Evolutionary conservation across 495 filamentous ascomycete genomes (phyloP).

Genomic region (Trichoderma virens): DNA sequence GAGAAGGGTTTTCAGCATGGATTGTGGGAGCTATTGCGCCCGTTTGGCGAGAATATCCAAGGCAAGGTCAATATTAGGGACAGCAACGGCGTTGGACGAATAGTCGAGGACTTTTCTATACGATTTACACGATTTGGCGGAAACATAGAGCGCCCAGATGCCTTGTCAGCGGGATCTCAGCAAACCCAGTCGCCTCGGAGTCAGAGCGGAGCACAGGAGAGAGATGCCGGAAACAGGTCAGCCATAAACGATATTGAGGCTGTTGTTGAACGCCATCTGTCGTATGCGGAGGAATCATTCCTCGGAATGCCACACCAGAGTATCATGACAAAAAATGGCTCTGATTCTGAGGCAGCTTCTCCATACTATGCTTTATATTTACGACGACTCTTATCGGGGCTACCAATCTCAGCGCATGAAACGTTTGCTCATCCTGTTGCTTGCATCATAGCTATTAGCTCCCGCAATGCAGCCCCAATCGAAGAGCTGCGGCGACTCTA

Average conservation of each 20-base stretch:
- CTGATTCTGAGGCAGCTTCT: conserved; percentile 36
- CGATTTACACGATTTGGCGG: conserved; percentile 67
- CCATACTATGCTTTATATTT: conserved; percentile 78
- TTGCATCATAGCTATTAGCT: conserved; percentile 93
- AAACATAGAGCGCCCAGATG: conserved; percentile 46
- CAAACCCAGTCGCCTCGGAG: background rate
- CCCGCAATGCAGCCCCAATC: conserved; percentile 69
- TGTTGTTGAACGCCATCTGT: conserved; percentile 46
- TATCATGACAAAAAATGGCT: conserved; percentile 28
- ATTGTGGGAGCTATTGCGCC: conserved; percentile 74
- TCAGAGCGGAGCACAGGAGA: conserved; percentile 14
- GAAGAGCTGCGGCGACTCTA: conserved; percentile 80
- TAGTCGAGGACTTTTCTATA: conserved; percentile 85
- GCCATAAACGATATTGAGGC: conserved; percentile 37
- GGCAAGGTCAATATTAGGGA: conserved; percentile 89
- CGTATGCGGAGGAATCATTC: conserved; percentile 42
- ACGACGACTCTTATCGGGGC: conserved; percentile 69
- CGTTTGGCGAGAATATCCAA: conserved; percentile 82
- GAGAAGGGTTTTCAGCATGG: conserved; percentile 82
- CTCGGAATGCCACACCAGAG: conserved; percentile 28
- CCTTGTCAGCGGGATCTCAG: conserved; percentile 7
- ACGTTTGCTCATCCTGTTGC: conserved; percentile 93
- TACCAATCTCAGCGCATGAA: conserved; percentile 73
- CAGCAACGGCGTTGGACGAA: conserved; percentile 70
- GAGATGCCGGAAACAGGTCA: background rate